A percentile compares a stretch with the other conserved stretches of the same genome.
phyloP scores from a whole-genome alignment of 139 green algal genomes.

The Monoraphidium neglectum region DNA sequence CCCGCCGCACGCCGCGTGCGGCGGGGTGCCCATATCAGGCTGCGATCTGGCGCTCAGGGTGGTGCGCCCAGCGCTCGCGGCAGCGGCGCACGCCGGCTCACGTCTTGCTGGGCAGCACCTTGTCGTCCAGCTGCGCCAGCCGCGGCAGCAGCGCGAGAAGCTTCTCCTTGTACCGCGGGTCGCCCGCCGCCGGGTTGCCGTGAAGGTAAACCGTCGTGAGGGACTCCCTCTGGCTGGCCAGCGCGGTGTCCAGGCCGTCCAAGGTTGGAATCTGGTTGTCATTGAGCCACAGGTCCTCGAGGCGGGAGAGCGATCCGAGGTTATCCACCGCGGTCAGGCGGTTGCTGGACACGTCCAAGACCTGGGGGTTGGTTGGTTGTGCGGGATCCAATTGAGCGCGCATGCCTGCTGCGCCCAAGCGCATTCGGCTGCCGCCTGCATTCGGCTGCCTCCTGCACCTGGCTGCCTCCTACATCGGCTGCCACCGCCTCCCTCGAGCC shows the following conservation, averaged over 20 bases:
- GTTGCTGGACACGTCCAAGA: slow-evolving; percentile 92
- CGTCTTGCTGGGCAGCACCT: slow-evolving; percentile 34
- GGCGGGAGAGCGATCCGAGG: slow-evolving; percentile 24
- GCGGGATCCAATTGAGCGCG: too few relatives aligned
- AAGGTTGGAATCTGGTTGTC: slow-evolving; percentile 79
- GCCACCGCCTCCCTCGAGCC: too few relatives aligned
- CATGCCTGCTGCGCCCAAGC: too few relatives aligned
- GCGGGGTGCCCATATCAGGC: too few relatives aligned
- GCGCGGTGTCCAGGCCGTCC: slow-evolving; percentile 48
- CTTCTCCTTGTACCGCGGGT: slow-evolving; percentile 52
- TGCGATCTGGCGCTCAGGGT: too few relatives aligned
- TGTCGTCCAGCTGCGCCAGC: slow-evolving; percentile 83
- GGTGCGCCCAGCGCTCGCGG: too few relatives aligned
- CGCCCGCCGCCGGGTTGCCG: slow-evolving; percentile 69
- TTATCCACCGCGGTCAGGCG: slow-evolving; percentile 39
- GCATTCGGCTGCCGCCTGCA: too few relatives aligned
- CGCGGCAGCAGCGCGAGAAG: slow-evolving; percentile 68
- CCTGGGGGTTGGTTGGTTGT: slow-evolving; percentile 33
- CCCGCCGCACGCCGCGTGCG: too few relatives aligned
- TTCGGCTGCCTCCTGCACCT: too few relatives aligned
- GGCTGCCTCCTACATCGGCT: too few relatives aligned
- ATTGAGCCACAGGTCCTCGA: slow-evolving; percentile 95
- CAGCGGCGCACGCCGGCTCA: too few relatives aligned
- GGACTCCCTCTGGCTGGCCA: slow-evolving; percentile 41
- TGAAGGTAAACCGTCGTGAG: slow-evolving; percentile 88